A percentile compares a stretch with the other conserved stretches of the same genome.
Conservation (phyloP, 2,329 filamentous ascomycete genomes). For the Fusarium palustre region DNA sequence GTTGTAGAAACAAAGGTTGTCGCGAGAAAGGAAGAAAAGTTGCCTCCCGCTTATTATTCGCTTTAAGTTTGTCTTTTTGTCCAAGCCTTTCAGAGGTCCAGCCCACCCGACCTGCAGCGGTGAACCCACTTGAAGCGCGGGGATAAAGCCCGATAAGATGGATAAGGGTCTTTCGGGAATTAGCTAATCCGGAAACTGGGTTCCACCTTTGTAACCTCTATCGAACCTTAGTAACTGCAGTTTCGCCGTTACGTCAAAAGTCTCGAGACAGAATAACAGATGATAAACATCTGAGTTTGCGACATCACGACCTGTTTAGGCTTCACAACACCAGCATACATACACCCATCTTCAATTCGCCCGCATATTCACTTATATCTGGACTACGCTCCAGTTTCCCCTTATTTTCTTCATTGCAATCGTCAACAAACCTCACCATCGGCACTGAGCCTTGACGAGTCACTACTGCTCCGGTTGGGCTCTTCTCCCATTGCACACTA, state of each 20-base stretch:
- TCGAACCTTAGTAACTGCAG: conserved; percentile 1
- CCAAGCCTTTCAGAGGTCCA: conserved; percentile 27
- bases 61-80: conserved; percentile 16
- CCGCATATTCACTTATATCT: conserved; percentile 8
- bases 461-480: conserved; percentile 58
- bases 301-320: conserved; percentile 3
- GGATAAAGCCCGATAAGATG: conserved; percentile 37
- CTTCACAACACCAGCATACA: conserved; percentile 11
- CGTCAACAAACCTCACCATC: conserved; percentile 37
- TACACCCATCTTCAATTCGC: conserved; percentile 3
- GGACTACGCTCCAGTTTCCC: conserved; percentile 20
- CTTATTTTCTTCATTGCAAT: conserved; percentile 11
- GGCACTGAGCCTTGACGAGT: conserved; percentile 51
- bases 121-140: conserved; percentile 32
- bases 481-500: conserved; percentile 52
- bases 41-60: conserved; percentile 43
- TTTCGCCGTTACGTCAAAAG: conserved; percentile 40
- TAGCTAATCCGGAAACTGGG: conserved; percentile 41
- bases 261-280: conserved; percentile 29
- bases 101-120: conserved; percentile 21
- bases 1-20: conserved; percentile 37
- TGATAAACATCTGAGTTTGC: conserved; percentile 16
- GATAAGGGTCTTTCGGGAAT: conserved; percentile 42
- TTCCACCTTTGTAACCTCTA: conserved; percentile 27
- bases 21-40: conserved; percentile 42